Evolutionary conservation across 225 moss, liverwort and hornwort genomes (phyloP).

Genomic region (Bryoerythrophyllum caledonicum): DNA sequence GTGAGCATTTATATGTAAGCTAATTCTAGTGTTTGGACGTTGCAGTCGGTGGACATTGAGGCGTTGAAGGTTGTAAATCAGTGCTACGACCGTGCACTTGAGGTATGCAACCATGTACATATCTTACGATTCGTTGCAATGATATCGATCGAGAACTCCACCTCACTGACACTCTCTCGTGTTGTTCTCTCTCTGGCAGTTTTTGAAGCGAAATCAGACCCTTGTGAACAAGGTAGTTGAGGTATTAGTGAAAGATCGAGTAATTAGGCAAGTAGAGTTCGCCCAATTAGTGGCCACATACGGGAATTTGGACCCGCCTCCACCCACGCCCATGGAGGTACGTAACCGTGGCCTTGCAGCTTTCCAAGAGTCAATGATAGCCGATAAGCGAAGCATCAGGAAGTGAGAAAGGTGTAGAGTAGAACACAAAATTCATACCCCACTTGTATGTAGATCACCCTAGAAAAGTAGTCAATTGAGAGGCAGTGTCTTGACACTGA

Average conservation of each 20-base stretch:
- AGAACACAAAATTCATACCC: not conserved
- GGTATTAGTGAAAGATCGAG: conserved; percentile 61
- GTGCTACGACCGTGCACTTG: conserved; percentile 80
- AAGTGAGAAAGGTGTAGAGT: conserved; percentile 29
- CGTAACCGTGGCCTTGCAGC: conserved; percentile 59
- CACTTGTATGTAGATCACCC: conserved; percentile 26
- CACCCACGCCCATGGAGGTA: conserved; percentile 68
- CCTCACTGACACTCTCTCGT: conserved; percentile 6
- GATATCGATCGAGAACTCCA: not conserved
- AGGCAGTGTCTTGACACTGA: not conserved
- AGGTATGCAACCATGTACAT: conserved; percentile 42
- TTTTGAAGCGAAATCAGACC: conserved; percentile 67
- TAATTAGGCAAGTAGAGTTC: conserved; percentile 85
- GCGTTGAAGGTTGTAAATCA: conserved; percentile 85
- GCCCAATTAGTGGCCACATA: conserved; percentile 55
- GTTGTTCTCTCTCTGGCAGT: conserved; percentile 46
- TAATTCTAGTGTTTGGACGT: conserved; percentile 9
- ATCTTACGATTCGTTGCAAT: not conserved
- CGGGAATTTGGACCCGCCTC: conserved; percentile 65
- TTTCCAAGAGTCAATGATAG: conserved; percentile 81
- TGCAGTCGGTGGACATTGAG: conserved; percentile 80
- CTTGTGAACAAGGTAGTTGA: conserved; percentile 75
- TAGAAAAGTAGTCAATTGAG: not conserved
- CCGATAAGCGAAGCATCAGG: conserved; percentile 58
- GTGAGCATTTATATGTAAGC: not conserved